Evolutionary conservation across 257 asterid species (phyloP).

Genomic region (Rehmannia glutinosa): DNA sequence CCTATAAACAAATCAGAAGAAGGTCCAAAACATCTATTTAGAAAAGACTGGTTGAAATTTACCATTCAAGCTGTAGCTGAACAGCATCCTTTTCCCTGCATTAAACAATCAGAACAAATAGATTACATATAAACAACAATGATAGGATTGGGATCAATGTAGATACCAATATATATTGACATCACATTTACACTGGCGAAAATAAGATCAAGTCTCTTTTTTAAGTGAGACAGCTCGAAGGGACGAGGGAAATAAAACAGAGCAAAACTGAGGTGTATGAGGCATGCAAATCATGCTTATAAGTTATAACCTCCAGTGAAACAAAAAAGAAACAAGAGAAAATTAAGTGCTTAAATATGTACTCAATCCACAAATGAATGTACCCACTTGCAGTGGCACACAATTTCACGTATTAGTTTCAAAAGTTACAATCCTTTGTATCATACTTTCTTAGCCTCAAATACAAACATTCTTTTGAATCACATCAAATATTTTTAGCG

Average conservation of each 20-base stretch:
- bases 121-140: slow-evolving; percentile 5
- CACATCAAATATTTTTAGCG: background rate
- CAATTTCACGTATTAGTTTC: background rate
- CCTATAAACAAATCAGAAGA: background rate
- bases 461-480: background rate
- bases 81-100: slow-evolving; percentile 86
- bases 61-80: slow-evolving; percentile 87
- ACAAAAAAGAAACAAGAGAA: background rate
- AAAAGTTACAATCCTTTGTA: too few species aligned
- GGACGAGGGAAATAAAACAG: too few species aligned
- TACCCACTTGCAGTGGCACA: background rate
- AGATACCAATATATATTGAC: slow-evolving; percentile 4
- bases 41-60: slow-evolving; percentile 25
- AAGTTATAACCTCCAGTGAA: background rate
- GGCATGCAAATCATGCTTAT: slow-evolving; percentile 17
- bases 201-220: too few species aligned
- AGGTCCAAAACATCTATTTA: background rate
- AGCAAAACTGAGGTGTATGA: too few species aligned
- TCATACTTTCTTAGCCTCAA: too few species aligned
- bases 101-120: slow-evolving; percentile 19
- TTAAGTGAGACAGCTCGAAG: too few species aligned
- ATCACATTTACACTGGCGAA: background rate
- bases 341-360: background rate
- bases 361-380: background rate
- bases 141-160: background rate